A percentile compares a stretch with the other conserved stretches of the same genome.
phyloP scores from a whole-genome alignment of 345 rosid species.

The Rhodamnia rubescens region DNA sequence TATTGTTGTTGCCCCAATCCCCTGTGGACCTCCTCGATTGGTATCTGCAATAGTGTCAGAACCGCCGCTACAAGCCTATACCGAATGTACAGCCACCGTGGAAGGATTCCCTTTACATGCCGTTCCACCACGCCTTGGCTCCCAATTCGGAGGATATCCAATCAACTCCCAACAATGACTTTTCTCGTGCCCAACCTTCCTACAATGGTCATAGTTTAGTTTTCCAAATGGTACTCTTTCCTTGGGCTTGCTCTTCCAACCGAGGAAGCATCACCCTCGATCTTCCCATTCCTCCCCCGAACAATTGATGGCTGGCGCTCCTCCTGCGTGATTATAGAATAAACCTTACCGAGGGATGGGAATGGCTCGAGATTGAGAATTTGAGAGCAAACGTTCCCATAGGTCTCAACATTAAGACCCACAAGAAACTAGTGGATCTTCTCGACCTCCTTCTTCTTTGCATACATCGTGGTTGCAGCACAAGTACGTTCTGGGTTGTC shows the following conservation, averaged over 20 bases:
- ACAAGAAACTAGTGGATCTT: neutral
- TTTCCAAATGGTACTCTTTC: neutral
- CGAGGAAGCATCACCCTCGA: neutral
- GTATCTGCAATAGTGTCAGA: no score
- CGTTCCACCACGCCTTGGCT: neutral
- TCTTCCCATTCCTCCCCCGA: fast-evolving
- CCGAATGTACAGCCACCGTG: neutral
- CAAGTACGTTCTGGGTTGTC: neutral
- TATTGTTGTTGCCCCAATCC: neutral
- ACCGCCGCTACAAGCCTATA: no score
- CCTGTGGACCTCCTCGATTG: no score
- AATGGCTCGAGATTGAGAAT: neutral
- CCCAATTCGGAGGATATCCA: neutral
- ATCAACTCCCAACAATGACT: neutral
- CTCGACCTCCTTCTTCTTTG: neutral
- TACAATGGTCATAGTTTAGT: neutral
- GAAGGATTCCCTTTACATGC: neutral
- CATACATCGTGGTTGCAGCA: neutral
- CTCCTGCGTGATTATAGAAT: neutral
- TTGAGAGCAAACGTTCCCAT: neutral
- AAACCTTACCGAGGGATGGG: neutral
- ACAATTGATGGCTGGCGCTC: neutral
- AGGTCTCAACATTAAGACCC: neutral
- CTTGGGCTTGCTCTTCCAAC: neutral
- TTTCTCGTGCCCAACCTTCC: neutral